A percentile compares a stretch with the other conserved stretches of the same genome.
Conservation (phyloP, 1,284 basidiomycete genomes). For the Cutaneotrichosporon mucoides region DNA sequence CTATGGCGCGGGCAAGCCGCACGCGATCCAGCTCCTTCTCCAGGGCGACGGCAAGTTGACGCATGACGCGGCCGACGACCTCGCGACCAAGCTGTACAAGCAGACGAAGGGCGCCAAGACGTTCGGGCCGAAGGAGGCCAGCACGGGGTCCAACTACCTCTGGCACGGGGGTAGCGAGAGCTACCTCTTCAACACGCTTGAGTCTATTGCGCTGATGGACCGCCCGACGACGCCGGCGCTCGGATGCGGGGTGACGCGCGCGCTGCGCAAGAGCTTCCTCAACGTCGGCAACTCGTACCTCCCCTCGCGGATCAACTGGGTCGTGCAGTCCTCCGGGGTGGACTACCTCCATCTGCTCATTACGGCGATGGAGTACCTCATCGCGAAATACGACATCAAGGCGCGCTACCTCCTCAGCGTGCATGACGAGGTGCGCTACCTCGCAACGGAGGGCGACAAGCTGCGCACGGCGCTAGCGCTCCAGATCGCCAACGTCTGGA, state of each 20-base stretch:
- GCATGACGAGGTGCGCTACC: constrained; percentile 93
- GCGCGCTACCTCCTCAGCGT: constrained; percentile 96
- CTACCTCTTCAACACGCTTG: constrained; percentile 98
- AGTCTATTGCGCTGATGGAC: constrained; percentile 86
- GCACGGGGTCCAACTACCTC: constrained; percentile 58
- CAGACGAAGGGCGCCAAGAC: constrained; percentile 92
- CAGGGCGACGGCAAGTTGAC: constrained; percentile 80
- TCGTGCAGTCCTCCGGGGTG: constrained; percentile 96
- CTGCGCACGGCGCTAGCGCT: constrained; percentile 88
- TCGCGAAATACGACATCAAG: constrained; percentile 72
- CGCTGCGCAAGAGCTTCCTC: constrained; percentile 82
- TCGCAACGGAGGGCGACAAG: constrained; percentile 81
- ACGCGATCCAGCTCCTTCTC: constrained; percentile 82
- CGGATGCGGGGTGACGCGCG: constrained; percentile 89
- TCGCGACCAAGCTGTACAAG: constrained; percentile 82
- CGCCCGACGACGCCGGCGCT: constrained; percentile 85
- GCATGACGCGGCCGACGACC: constrained; percentile 69
- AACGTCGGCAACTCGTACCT: constrained; percentile 69
- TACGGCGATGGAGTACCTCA: constrained; percentile 89
- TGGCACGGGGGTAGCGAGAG: constrained; percentile 98
- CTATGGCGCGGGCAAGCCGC: constrained; percentile 94
- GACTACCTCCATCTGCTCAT: constrained; percentile 97
- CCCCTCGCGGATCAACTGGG: constrained; percentile 98
- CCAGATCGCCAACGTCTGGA: constrained; percentile 96
- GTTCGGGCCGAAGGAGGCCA: constrained; percentile 50